These are phyloP conservation scores for Austroboletus eburneus DNA, from an alignment of 768 basidiomycete genomes.

Conservation along the genomic window DNA sequence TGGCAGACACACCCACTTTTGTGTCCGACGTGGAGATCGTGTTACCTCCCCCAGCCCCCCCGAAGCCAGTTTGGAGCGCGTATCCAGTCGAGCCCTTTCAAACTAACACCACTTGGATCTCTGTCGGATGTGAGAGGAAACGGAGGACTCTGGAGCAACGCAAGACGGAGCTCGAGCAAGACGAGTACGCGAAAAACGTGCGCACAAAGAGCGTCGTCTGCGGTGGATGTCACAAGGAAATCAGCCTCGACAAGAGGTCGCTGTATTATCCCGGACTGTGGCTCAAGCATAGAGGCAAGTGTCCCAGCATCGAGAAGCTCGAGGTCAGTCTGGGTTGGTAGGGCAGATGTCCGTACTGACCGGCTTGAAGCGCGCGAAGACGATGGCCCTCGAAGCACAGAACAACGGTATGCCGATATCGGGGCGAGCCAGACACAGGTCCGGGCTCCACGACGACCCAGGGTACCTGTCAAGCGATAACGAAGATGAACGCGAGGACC, in stretches of 20 bases:
- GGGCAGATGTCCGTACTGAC: constrained; percentile 9
- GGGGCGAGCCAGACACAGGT: background rate
- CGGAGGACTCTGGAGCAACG: constrained; percentile 27
- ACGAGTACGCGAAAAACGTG: constrained; percentile 23
- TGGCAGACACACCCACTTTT: constrained; percentile 11
- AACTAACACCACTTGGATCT: constrained; percentile 7
- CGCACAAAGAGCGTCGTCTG: constrained; percentile 28
- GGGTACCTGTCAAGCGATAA: constrained; percentile 13
- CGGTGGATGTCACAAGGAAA: constrained; percentile 26
- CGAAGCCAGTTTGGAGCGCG: constrained; percentile 2
- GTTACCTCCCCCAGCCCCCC: constrained; percentile 4
- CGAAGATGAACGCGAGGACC: constrained; percentile 16
- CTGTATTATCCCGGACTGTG: constrained; percentile 35
- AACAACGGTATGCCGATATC: background rate
- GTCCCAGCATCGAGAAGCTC: constrained; percentile 18
- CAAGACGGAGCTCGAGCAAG: constrained; percentile 26
- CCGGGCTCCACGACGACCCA: background rate
- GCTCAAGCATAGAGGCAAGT: constrained; percentile 31
- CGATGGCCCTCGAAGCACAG: background rate
- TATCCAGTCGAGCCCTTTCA: background rate
- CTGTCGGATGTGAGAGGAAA: constrained; percentile 25
- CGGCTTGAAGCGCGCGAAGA: constrained; percentile 15
- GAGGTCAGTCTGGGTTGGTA: constrained; percentile 21
- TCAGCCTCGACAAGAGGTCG: constrained; percentile 33
- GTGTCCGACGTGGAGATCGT: constrained; percentile 9